Percentiles rank a stretch among this genome's conserved stretches.
These are phyloP conservation scores for Sclerotinia borealis DNA, from an alignment of 2,329 filamentous ascomycete genomes.

Conservation along the genomic window DNA sequence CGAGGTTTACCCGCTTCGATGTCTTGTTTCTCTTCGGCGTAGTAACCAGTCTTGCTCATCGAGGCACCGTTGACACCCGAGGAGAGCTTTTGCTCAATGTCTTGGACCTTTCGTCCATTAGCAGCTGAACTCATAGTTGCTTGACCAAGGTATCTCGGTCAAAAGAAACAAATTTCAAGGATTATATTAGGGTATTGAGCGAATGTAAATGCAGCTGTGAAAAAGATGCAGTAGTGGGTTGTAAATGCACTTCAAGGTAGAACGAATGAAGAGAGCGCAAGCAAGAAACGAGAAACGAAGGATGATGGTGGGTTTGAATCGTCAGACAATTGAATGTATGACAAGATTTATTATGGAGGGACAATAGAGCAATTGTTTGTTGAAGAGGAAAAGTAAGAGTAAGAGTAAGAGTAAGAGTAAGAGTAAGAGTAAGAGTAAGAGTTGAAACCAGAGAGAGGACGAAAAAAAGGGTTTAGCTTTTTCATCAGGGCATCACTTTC, in stretches of 20 bases:
- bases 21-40: conserved; percentile 10
- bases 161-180: background rate
- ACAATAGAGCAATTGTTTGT: background rate
- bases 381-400: background rate
- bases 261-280: background rate
- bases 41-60: background rate
- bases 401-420: background rate
- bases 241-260: background rate
- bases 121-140: conserved; percentile 17
- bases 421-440: background rate
- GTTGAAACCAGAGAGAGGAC: background rate
- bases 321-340: conserved; percentile 14
- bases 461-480: background rate
- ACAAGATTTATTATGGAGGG: background rate
- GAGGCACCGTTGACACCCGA: background rate
- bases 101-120: conserved; percentile 19
- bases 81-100: conserved; percentile 13
- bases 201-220: background rate
- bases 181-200: background rate
- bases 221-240: background rate
- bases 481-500: background rate
- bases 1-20: conserved; percentile 7
- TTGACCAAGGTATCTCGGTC: background rate
- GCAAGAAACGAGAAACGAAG: conserved; percentile 1
- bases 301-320: conserved; percentile 1